A percentile compares a stretch with the other conserved stretches of the same genome.
These are phyloP conservation scores for Cruciata laevipes DNA, from an alignment of 257 asterid genomes.

Conservation along the genomic window DNA sequence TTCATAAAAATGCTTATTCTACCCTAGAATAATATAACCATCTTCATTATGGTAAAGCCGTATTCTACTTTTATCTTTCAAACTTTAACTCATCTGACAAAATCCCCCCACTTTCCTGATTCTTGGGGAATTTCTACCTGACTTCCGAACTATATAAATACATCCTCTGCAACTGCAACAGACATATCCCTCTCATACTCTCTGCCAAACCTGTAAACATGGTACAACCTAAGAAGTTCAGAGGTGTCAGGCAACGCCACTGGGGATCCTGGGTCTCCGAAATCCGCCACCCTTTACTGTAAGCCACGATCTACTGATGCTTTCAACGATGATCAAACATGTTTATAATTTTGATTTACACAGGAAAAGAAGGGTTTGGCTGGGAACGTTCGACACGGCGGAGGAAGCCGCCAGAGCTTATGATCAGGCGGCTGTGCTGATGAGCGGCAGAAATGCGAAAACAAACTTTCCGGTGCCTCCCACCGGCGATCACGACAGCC, in stretches of 20 bases:
- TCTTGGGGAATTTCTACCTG: not conserved
- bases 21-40: no score
- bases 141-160: conserved; percentile 3
- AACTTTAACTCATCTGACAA: not conserved
- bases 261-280: conserved; percentile 99
- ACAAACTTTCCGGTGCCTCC: conserved; percentile 53
- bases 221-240: conserved; percentile 66
- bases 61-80: not conserved
- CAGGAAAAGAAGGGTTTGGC: conserved; percentile 86
- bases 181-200: not conserved
- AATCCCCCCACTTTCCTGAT: not conserved
- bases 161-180: not conserved
- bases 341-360: not conserved
- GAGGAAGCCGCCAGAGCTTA: conserved; percentile 82
- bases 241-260: conserved; percentile 94
- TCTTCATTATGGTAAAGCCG: no score
- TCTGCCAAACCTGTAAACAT: conserved; percentile 12
- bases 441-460: conserved; percentile 76
- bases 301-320: conserved; percentile 7
- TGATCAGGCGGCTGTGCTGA: conserved; percentile 69
- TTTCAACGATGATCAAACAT: not conserved
- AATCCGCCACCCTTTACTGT: conserved; percentile 87
- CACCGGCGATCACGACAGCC: not conserved
- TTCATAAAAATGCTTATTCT: no score
- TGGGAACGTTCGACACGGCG: conserved; percentile 81